A percentile compares a stretch with the other conserved stretches of the same genome.
Evolutionary conservation across 2,329 filamentous ascomycete genomes (phyloP).

Genomic region (Cercospora sojina): DNA sequence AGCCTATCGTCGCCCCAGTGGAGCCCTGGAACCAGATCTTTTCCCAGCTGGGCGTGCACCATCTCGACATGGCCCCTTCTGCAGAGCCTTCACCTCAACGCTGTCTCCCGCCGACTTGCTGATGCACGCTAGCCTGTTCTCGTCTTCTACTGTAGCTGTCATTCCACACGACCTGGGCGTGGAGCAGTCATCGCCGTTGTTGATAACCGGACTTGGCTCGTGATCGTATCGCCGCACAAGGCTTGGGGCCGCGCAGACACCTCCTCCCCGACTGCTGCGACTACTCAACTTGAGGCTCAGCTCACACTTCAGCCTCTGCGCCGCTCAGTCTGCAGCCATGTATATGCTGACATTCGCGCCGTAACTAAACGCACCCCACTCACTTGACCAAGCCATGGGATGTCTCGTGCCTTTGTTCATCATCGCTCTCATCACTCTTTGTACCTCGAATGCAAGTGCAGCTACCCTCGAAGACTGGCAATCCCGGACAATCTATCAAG

Average conservation of each 20-base stretch:
- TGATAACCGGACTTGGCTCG: not conserved
- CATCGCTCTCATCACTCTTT: not conserved
- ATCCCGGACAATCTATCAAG: constrained; percentile 42
- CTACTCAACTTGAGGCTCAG: not conserved
- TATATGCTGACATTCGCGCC: not conserved
- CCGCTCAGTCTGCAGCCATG: not conserved
- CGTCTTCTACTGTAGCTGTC: not conserved
- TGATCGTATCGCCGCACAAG: not conserved
- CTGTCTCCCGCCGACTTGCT: not conserved
- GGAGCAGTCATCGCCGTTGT: not conserved
- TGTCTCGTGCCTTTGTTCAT: not conserved
- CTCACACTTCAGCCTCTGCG: not conserved
- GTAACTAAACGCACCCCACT: not conserved
- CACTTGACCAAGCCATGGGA: not conserved
- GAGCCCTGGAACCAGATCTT: not conserved
- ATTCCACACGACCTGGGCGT: not conserved
- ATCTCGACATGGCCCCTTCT: not conserved
- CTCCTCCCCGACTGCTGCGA: not conserved
- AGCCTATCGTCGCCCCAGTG: constrained; percentile 7
- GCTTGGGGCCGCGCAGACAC: not conserved
- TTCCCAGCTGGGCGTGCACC: not conserved
- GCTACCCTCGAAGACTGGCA: constrained; percentile 42
- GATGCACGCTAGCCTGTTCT: not conserved
- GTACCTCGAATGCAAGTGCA: constrained; percentile 17
- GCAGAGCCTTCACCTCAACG: not conserved